Evolutionary conservation across 2,329 filamentous ascomycete genomes (phyloP).

Genomic region (Talaromyces islandicus): DNA sequence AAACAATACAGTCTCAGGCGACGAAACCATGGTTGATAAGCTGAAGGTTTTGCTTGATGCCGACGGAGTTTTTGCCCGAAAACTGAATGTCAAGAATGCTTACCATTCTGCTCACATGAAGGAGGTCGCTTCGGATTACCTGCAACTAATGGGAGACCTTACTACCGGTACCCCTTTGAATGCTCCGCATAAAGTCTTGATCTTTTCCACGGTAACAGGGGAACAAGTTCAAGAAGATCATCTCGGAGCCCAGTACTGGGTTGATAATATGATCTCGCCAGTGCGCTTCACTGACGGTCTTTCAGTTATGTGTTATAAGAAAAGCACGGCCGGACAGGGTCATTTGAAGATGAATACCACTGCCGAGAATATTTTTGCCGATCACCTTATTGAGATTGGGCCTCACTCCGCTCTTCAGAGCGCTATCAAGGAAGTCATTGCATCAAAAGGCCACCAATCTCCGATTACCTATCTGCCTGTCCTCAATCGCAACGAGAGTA

Average conservation of each 20-base stretch:
- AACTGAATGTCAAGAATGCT: conserved; percentile 23
- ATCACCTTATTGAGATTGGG: conserved; percentile 25
- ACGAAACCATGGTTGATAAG: conserved; percentile 19
- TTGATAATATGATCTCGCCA: conserved; percentile 25
- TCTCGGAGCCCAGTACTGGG: conserved; percentile 23
- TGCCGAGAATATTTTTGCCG: conserved; percentile 4
- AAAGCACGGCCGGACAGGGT: not conserved
- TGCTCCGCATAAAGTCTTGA: conserved; percentile 14
- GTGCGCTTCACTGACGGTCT: conserved; percentile 22
- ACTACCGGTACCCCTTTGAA: conserved; percentile 8
- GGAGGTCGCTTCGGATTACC: conserved; percentile 20
- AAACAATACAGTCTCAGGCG: conserved; percentile 23
- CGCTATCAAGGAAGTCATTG: conserved; percentile 21
- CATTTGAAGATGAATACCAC: conserved; percentile 4
- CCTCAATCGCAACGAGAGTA: conserved; percentile 20
- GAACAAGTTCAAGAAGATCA: conserved; percentile 11
- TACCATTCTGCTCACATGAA: conserved; percentile 27
- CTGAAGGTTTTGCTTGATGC: conserved; percentile 17
- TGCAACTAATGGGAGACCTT: conserved; percentile 17
- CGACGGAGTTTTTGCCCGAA: conserved; percentile 21
- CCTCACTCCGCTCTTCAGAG: conserved; percentile 26
- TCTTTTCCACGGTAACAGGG: conserved; percentile 22
- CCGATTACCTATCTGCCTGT: conserved; percentile 18
- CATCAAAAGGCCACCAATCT: conserved; percentile 4
- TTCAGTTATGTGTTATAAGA: conserved; percentile 10